Base-by-base conservation (phyloP, 2,329 filamentous ascomycete species). In the Exophiala mesophila region DNA sequence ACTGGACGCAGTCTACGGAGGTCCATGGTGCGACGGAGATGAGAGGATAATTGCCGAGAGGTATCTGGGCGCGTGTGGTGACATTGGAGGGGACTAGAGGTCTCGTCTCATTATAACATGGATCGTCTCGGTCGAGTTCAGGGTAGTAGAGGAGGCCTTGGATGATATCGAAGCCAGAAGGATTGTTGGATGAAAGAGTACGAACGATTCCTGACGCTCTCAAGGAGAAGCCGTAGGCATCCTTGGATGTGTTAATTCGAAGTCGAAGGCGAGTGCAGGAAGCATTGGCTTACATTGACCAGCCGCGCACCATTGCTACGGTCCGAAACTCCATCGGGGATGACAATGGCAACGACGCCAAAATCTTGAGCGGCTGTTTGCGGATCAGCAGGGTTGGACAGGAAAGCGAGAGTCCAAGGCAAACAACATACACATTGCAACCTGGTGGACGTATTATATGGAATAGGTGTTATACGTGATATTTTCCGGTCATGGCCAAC, bases 1-100 rank as follows among this genome's bases (percentile, higher is more conserved):
- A 76, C 41, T 73, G 65, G 9, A 86, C 84, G 60, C 90, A 98
- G 18, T 78, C 68, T 5, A 74, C 68, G 49, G 75, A 84, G 55
- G 88, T 79, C 89, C 90, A 97, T 19, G 90, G 90, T 17, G 87
- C 89, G 39, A 96, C 68, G 19, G 85, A 89, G 55, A 96, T 78
- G 38, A 88, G 71, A 41, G 83, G 80, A 61, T 86, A 88, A 53
- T 84, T 79, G 15, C 62, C 60, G 1, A 73, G 69, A 0, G 74
- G 72, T 12, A 96, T 76, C 56, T 92, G 74, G n/a, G 65, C 62
- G 54, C 77, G 74, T 12, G 83, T 78, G 9, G 87, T 94, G 41
- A 80, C 86, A 61, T 92, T 89, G 26, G 62, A 55, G 1, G 88
- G 86, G 6, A 96, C 73, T 54, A 83, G 80, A n/a, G 74, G 63